A percentile compares a stretch with the other conserved stretches of the same genome.
Evolutionary conservation across 352 stramenopile genomes (phyloP).

Genomic region (Aphanomyces astaci): DNA sequence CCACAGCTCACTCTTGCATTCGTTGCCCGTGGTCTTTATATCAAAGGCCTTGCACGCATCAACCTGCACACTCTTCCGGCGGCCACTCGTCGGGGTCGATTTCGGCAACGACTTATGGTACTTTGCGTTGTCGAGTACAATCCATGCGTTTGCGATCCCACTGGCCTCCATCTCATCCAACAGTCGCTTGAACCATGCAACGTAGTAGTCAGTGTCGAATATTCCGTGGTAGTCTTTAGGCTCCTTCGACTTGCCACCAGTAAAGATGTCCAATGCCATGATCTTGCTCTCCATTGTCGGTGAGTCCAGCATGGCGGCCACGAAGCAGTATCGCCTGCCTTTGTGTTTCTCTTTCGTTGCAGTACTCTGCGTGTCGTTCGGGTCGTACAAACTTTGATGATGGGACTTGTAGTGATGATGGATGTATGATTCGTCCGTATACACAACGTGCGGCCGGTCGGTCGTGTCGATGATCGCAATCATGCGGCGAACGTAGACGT

Average conservation of each 20-base stretch:
- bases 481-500: constrained; percentile 2
- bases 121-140: constrained; percentile 20
- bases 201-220: constrained; percentile 16
- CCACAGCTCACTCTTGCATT: neutral
- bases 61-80: neutral
- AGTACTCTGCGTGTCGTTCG: constrained; percentile 1
- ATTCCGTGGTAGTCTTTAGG: constrained; percentile 14
- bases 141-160: constrained; percentile 11
- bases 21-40: neutral
- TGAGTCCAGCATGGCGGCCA: neutral
- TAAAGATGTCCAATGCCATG: constrained; percentile 6
- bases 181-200: neutral
- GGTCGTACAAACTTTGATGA: too few relatives aligned
- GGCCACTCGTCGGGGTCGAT: neutral
- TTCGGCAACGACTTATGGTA: constrained; percentile 11
- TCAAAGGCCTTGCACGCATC: neutral
- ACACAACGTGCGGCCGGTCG: neutral
- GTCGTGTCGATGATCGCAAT: neutral
- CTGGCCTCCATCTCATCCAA: neutral
- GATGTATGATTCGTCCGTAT: too few relatives aligned
- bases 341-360: constrained; percentile 1
- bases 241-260: neutral
- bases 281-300: neutral
- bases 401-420: too few relatives aligned
- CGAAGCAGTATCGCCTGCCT: constrained; percentile 11